Evolutionary conservation across 805 yeast species (phyloP).

Genomic region (Huiozyma sinensis): DNA sequence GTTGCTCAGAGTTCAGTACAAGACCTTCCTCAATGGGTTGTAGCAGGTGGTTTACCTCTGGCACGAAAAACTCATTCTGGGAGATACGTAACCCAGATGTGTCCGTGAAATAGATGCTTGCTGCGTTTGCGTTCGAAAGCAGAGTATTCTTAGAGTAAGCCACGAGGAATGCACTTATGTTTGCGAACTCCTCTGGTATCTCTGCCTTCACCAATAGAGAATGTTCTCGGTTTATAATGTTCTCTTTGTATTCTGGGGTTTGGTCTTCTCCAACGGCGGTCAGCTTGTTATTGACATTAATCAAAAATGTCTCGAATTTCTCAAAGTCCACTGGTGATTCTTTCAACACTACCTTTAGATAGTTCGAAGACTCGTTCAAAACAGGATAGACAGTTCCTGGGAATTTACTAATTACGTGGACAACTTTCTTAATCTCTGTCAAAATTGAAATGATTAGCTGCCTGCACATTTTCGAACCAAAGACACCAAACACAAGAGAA

Average conservation of each 20-base stretch:
- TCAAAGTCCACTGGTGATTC: slow-evolving; percentile 46
- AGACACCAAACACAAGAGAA: slow-evolving; percentile 44
- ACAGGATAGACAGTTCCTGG: slow-evolving; percentile 40
- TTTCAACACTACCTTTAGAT: slow-evolving; percentile 20
- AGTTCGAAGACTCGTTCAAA: slow-evolving; percentile 25
- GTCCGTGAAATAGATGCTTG: slow-evolving; percentile 24
- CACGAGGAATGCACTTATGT: slow-evolving; percentile 21
- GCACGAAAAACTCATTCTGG: slow-evolving; percentile 23
- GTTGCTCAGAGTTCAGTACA: slow-evolving; percentile 45
- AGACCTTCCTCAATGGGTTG: slow-evolving; percentile 26
- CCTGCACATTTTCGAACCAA: slow-evolving; percentile 61
- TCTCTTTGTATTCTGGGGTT: slow-evolving; percentile 7
- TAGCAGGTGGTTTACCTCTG: slow-evolving; percentile 28
- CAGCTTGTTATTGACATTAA: slow-evolving; percentile 39
- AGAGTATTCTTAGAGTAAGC: slow-evolving; percentile 20
- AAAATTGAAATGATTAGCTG: slow-evolving; percentile 55
- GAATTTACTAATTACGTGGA: slow-evolving; percentile 43
- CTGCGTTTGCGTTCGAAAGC: slow-evolving; percentile 21
- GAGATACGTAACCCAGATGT: slow-evolving; percentile 25
- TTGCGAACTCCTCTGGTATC: slow-evolving; percentile 35
- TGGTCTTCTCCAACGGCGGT: slow-evolving; percentile 24
- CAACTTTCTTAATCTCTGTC: slow-evolving; percentile 52
- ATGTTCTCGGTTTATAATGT: slow-evolving; percentile 17
- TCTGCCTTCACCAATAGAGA: slow-evolving; percentile 51
- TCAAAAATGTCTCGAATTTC: slow-evolving; percentile 48